Conservation (phyloP, 169 alveolate genomes). For the Plasmodium ovale region DNA sequence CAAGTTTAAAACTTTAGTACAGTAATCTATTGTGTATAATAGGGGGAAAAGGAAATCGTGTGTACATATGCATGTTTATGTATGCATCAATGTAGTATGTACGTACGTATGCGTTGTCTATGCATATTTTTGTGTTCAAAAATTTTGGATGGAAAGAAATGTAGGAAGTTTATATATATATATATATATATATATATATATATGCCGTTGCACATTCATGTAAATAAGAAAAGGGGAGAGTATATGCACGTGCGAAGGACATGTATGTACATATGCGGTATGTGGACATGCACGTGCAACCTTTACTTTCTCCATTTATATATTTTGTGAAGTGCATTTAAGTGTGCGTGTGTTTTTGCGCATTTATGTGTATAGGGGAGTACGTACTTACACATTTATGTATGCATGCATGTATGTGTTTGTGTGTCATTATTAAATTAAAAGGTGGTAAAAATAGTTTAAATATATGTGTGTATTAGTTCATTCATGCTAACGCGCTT, state of each 20-base stretch:
- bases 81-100: not conserved
- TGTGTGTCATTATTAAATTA: constrained; percentile 11
- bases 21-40: constrained; percentile 10
- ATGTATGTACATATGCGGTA: no score
- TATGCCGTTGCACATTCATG: not conserved
- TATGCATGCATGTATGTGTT: constrained; percentile 2
- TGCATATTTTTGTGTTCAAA: not conserved
- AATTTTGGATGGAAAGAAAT: constrained; percentile 1
- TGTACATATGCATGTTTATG: not conserved
- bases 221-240: not conserved
- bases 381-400: not conserved
- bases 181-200: constrained; percentile 17
- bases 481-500: not conserved
- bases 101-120: constrained; percentile 14
- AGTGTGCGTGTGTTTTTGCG: not conserved
- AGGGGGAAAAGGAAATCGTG: no score
- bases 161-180: constrained; percentile 1
- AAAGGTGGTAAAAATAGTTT: not conserved
- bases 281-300: not conserved
- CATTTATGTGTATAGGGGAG: not conserved
- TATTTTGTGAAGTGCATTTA: not conserved
- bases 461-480: not conserved
- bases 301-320: not conserved
- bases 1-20: not conserved
- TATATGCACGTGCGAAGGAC: not conserved